Evolutionary conservation across 208 protist genomes (phyloP), one percentile per base, ranked within the genome.

Genomic region (Wallacemonas sp.): DNA sequence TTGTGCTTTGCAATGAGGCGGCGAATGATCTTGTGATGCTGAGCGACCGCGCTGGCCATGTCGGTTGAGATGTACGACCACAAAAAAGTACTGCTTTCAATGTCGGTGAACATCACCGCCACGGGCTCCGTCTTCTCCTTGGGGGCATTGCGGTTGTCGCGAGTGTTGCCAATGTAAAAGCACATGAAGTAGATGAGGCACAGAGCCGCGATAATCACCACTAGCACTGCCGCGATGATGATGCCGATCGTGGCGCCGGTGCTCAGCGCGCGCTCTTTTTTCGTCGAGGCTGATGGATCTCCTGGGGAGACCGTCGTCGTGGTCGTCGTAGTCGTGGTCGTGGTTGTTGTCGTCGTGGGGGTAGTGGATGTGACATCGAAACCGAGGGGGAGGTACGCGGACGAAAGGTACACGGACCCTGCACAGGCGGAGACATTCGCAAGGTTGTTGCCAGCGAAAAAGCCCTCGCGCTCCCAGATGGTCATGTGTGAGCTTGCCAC

Each of bases 81-180:
- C 68, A 93, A 67, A 33, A 52, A 57, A 0, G 84, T 88, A 60
- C 76, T 83, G 55, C 57, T 74, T 62, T 92, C 73, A 48, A 95
- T 80, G 58, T 92, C 82, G 1, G 83, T 91, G 55, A 88, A 91
- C 21, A 88, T 46, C 11, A 92, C 65, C 38, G 82, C 76, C 44
- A 88, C 64, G 17, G 75, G 78, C 26, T 74, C 34, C n/a, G 12
- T 49, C 16, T 9, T 34, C 30, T 87, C 74, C 55, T 83, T 90
- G 21, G 71, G 81, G 9, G 82, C 82, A 52, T 81, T 81, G 48
- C 43, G n/a, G 70, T 83, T 82, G 70, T 88, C 66, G 26, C 81
- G 72, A 6, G 58, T 74, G 61, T 81, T 61, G 21, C 61, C 61
- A 14, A 19, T 17, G 62, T 54, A 75, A 36, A 48, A 65, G 34